Evolutionary conservation across 1,284 basidiomycete species (phyloP).

Genomic region (Kalmanozyma brasiliensis): DNA sequence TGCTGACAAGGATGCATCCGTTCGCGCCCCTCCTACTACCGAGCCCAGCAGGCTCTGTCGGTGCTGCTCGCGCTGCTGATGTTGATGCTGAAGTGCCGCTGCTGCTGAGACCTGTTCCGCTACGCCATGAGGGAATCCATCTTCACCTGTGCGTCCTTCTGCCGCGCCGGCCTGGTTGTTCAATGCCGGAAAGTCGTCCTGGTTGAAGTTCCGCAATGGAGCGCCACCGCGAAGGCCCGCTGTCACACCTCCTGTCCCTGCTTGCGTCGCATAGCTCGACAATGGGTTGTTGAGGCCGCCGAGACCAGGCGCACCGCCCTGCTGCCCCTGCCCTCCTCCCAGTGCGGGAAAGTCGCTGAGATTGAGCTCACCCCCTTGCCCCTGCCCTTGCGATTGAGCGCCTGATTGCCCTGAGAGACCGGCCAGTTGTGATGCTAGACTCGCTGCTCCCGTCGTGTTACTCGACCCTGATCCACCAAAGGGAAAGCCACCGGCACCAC

Average conservation of each 20-base stretch:
- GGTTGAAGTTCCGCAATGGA: conserved; percentile 51
- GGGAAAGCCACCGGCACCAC: conserved; percentile 44
- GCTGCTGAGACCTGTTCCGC: conserved; percentile 61
- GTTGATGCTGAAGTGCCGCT: conserved; percentile 61
- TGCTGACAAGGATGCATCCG: conserved; percentile 51
- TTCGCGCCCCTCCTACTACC: conserved; percentile 37
- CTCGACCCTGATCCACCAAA: conserved; percentile 53
- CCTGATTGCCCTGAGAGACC: conserved; percentile 40
- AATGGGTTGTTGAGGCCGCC: conserved; percentile 34
- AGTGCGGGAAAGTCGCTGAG: conserved; percentile 59
- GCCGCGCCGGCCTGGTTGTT: conserved; percentile 38
- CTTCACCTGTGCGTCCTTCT: conserved; percentile 38
- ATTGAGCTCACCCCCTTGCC: conserved; percentile 51
- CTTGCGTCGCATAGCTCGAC: conserved; percentile 60
- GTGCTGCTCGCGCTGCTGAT: conserved; percentile 57
- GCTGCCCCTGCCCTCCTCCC: conserved; percentile 43
- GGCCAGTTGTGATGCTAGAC: conserved; percentile 44
- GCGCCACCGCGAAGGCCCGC: conserved; percentile 41
- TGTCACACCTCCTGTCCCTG: conserved; percentile 43
- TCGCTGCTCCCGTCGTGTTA: conserved; percentile 46
- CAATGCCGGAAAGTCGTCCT: conserved; percentile 66
- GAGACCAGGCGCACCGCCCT: conserved; percentile 44
- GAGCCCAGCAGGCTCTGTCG: conserved; percentile 48
- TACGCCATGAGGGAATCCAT: conserved; percentile 41
- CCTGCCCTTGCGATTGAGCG: conserved; percentile 42